Conservation (phyloP, 108 stramenopile species). For the Nitzschia sp. region DNA sequence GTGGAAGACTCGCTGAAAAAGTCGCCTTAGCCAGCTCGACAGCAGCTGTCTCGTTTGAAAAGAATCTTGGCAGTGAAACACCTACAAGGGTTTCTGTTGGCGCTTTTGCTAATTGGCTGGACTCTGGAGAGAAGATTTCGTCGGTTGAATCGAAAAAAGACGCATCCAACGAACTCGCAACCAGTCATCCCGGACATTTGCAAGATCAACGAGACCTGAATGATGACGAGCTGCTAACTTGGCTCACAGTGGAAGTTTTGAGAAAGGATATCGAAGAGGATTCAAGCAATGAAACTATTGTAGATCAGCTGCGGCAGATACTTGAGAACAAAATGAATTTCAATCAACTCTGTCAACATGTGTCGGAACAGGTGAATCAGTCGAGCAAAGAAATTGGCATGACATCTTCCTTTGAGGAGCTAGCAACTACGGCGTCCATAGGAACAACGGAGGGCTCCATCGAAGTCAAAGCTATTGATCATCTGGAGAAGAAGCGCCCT, state of each 20-base stretch:
- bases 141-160: no score
- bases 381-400: conserved; percentile 12
- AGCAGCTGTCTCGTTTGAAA: conserved; percentile 62
- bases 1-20: conserved; percentile 62
- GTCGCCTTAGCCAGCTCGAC: conserved; percentile 67
- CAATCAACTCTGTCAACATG: conserved; percentile 52
- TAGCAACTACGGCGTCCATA: background rate
- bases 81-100: background rate
- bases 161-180: no score
- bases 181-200: no score
- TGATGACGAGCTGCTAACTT: conserved; percentile 18
- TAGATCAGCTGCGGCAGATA: conserved; percentile 4
- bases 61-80: conserved; percentile 21
- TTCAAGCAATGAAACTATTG: conserved; percentile 9
- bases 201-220: no score
- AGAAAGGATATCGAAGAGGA: conserved; percentile 3
- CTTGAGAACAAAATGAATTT: conserved; percentile 55
- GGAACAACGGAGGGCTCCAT: conserved; percentile 1
- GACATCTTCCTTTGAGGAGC: conserved; percentile 4
- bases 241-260: conserved; percentile 28
- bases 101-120: background rate
- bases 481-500: conserved; percentile 33
- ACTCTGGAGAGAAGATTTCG: background rate
- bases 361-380: conserved; percentile 41
- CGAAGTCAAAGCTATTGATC: conserved; percentile 9